Conservation (phyloP, 176 grass and related monocot species). For the Avena eriantha region DNA sequence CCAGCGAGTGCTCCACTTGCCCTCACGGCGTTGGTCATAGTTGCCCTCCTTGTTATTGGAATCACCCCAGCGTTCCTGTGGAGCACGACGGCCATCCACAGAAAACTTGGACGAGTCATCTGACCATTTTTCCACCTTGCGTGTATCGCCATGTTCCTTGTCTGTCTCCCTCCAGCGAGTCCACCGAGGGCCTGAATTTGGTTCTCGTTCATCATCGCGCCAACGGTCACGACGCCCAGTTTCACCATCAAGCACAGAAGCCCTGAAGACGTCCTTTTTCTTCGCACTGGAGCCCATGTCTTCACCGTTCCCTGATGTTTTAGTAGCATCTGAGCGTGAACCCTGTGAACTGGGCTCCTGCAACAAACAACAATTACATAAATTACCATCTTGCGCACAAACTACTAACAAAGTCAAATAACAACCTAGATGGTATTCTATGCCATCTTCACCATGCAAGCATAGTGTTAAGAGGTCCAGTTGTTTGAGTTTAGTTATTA, state of each 20-base stretch:
- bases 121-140: constrained; percentile 68
- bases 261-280: constrained; percentile 79
- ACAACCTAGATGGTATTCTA: not conserved
- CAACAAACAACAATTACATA: constrained; percentile 35
- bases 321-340: constrained; percentile 56
- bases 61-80: constrained; percentile 67
- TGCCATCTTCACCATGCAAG: not conserved
- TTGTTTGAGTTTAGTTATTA: constrained; percentile 21
- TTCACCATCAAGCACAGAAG: constrained; percentile 66
- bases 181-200: constrained; percentile 73
- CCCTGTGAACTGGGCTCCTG: constrained; percentile 68
- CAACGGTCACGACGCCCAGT: constrained; percentile 75
- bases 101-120: constrained; percentile 65
- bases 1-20: constrained; percentile 88
- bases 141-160: constrained; percentile 72
- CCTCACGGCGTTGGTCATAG: constrained; percentile 77
- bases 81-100: constrained; percentile 64
- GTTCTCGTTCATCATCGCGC: constrained; percentile 97
- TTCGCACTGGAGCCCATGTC: constrained; percentile 46
- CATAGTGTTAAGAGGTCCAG: constrained; percentile 12
- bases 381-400: not conserved
- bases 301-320: constrained; percentile 59
- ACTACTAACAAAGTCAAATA: constrained; percentile 29
- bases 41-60: constrained; percentile 70
- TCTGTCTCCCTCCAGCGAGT: constrained; percentile 77